Conservation (phyloP, 169 alveolate genomes). For the Plasmodium ovale region DNA sequence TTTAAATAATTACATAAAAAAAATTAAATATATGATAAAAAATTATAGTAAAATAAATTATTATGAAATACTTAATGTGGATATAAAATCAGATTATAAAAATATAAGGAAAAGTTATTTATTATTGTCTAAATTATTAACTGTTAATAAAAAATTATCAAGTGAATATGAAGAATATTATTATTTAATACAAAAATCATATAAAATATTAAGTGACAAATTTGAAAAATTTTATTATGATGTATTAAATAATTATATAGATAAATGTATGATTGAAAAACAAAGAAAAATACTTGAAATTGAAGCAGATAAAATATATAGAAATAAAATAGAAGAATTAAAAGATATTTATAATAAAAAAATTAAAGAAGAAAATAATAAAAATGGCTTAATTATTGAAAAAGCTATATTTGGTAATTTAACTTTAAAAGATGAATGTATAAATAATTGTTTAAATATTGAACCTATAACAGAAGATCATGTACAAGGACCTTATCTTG, state of each 20-base stretch:
- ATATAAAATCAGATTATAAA: conserved; percentile 22
- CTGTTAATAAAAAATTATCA: conserved; percentile 53
- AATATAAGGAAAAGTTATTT: conserved; percentile 60
- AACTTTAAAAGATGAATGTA: conserved; percentile 38
- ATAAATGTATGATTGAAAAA: conserved; percentile 18
- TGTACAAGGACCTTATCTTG: conserved; percentile 59
- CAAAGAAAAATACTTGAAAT: conserved; percentile 17
- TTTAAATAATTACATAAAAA: conserved; percentile 28
- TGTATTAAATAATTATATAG: conserved; percentile 53
- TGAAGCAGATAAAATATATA: conserved; percentile 39
- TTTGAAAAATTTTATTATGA: conserved; percentile 65
- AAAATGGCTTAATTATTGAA: conserved; percentile 65
- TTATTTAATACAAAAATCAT: conserved; percentile 39
- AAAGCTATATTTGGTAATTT: conserved; percentile 66
- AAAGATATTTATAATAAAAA: conserved; percentile 15
- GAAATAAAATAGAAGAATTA: conserved; percentile 53
- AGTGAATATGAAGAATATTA: conserved; percentile 61
- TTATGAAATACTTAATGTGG: conserved; percentile 47
- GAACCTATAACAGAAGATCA: conserved; percentile 35
- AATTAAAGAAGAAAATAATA: conserved; percentile 25
- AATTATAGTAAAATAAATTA: conserved; percentile 15
- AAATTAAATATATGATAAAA: conserved; percentile 28
- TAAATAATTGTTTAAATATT: conserved; percentile 49
- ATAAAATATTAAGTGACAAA: conserved; percentile 34
- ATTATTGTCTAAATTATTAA: conserved; percentile 34